Base-by-base conservation (phyloP, 1,284 basidiomycete species). In the Chalciporus sp. region DNA sequence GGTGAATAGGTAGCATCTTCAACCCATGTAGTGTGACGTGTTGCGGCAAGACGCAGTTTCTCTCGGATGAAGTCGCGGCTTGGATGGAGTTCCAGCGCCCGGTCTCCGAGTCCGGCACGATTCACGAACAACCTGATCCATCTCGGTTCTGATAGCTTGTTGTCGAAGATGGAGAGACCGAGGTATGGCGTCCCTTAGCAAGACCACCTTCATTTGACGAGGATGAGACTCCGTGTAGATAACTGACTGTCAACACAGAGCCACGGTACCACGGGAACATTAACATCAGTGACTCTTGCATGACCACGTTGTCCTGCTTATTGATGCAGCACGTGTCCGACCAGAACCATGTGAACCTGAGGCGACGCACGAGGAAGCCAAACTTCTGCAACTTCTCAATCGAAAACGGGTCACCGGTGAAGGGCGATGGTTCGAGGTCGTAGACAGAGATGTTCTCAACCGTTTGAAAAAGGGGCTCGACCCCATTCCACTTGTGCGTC, bases 401-500 rank as follows among this genome's bases (percentile, higher is more conserved):
- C n/a, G n/a, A n/a, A n/a, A n/a, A n/a, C n/a, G n/a, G n/a, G n/a
- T n/a, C n/a, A n/a, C n/a, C n/a, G n/a, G n/a, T 53, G 5, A 55
- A 19, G 35, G 35, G n/a, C 3, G 35, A 37, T 17, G n/a, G 1
- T 37, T 37, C 5, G 7, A 37, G n/a, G n/a, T 7, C 16, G 9
- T 37, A 17, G 7, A 37, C n/a, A 0, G 35, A 37, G 9, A 37
- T 37, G 35, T 9, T 37, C 35, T 37, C 35, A 5, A 37, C 35
- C n/a, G 9, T 37, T n/a, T 37, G 35, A 9, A 37, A 37, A 7
- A 37, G 35, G 9, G 35, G 35, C 9, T 37, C 35, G n/a, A 8
- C n/a, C 7, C n/a, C 7, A 7, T 61, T 50, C 59, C 58, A 61
- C 1, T 4, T 59, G 23, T 61, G 58, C 4, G 58, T 58, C 8